Percentiles rank a stretch among this genome's conserved stretches.
Evolutionary conservation across 2,329 filamentous ascomycete species (phyloP).

Genomic region (Rhynchosporium agropyri): DNA sequence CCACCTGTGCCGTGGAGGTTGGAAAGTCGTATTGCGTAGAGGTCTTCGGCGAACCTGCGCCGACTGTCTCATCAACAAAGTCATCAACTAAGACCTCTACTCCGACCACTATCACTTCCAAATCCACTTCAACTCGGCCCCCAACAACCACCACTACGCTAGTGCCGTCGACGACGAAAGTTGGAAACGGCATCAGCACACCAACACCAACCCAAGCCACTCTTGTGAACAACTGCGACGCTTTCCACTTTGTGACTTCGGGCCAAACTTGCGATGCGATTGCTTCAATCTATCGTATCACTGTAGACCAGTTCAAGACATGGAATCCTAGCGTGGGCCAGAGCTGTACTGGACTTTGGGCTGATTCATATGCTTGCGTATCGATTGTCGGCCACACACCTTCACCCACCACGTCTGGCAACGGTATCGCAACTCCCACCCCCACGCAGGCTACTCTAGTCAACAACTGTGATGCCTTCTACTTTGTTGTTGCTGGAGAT

Average conservation of each 20-base stretch:
- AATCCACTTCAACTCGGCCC: not conserved
- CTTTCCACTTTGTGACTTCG: not conserved
- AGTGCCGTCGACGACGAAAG: not conserved
- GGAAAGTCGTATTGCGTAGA: conserved; percentile 16
- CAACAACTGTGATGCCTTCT: conserved; percentile 35
- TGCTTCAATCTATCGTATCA: conserved; percentile 1
- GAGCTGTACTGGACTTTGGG: conserved; percentile 35
- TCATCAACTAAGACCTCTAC: not conserved
- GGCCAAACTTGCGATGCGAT: not conserved
- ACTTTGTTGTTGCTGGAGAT: conserved; percentile 33
- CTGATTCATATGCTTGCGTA: conserved; percentile 35
- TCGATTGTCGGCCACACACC: conserved; percentile 11
- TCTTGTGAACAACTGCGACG: not conserved
- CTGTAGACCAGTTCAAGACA: not conserved
- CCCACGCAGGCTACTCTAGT: conserved; percentile 31
- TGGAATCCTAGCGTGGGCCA: not conserved
- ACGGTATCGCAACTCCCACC: conserved; percentile 18
- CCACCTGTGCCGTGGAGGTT: not conserved
- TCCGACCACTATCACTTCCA: not conserved
- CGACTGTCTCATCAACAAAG: not conserved
- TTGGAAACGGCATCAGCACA: conserved; percentile 5
- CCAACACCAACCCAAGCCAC: conserved; percentile 5
- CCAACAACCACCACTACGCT: not conserved
- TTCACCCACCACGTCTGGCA: conserved; percentile 17
- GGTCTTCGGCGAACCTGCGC: not conserved